Conservation (phyloP, 2,329 filamentous ascomycete genomes). For the Sporothrix pallida region DNA sequence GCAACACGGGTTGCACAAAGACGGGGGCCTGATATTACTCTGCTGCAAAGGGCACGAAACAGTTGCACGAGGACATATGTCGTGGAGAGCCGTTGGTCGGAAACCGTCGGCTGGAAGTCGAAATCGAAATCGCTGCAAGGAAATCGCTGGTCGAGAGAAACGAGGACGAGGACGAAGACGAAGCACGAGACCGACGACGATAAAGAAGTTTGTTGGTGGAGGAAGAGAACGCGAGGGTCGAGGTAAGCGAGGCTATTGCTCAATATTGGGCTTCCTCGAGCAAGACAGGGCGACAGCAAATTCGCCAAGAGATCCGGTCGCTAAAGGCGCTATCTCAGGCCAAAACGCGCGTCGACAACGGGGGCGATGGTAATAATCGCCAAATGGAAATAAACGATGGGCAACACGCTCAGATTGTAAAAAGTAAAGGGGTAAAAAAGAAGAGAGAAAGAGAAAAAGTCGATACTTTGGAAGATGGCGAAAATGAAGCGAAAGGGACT, state of each 20-base stretch:
- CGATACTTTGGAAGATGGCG: background rate
- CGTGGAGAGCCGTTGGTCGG: background rate
- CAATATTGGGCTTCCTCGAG: background rate
- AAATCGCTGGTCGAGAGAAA: background rate
- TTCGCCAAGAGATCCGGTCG: conserved; percentile 16
- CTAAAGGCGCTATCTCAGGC: conserved; percentile 12
- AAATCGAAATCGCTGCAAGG: too few relatives aligned
- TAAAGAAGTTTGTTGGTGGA: background rate
- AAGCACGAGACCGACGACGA: background rate
- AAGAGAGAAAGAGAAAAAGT: background rate
- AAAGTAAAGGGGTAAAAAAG: background rate
- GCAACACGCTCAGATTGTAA: background rate
- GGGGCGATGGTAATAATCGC: background rate
- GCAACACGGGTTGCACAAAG: conserved; percentile 1
- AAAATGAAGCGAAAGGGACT: background rate
- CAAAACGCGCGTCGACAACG: conserved; percentile 18
- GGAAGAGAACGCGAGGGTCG: background rate
- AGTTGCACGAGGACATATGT: conserved; percentile 25
- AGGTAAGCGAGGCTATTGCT: background rate
- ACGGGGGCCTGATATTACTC: conserved; percentile 20
- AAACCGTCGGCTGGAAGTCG: conserved; percentile 5
- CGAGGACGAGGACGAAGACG: background rate
- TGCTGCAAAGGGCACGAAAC: conserved; percentile 21
- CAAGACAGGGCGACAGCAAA: conserved; percentile 14
- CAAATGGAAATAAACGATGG: background rate